Evolutionary conservation across 257 asterid genomes (phyloP).

Genomic region (Jacaranda copaia): DNA sequence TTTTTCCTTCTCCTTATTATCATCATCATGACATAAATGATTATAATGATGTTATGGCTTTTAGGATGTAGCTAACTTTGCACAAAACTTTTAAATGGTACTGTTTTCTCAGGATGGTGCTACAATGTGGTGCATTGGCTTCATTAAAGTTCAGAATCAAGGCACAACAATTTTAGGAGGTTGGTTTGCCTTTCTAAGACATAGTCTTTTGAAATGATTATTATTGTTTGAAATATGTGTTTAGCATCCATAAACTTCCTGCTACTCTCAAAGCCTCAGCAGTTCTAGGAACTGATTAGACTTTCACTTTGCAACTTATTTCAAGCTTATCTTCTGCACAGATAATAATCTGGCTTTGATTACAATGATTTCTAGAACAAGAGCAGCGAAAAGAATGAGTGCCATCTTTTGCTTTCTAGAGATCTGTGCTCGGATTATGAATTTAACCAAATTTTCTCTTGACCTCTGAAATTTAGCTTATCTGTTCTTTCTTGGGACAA

Average conservation of each 20-base stretch:
- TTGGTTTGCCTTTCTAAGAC: constrained; percentile 41
- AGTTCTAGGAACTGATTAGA: not conserved
- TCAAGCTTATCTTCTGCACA: not conserved
- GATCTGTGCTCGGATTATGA: not conserved
- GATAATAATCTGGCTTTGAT: not conserved
- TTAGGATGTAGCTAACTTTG: constrained; percentile 4
- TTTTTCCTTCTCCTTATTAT: not conserved
- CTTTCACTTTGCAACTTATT: not conserved
- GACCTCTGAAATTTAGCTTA: not conserved
- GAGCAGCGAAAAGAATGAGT: not conserved
- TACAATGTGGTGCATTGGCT: constrained; percentile 86
- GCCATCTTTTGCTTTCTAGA: not conserved
- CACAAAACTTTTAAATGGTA: constrained; percentile 7
- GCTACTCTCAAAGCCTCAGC: constrained; percentile 1
- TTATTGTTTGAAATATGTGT: constrained; percentile 9
- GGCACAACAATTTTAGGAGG: constrained; percentile 90
- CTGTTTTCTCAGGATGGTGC: constrained; percentile 64
- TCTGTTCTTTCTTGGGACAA: not conserved
- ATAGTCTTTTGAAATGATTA: constrained; percentile 9
- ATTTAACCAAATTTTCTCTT: not conserved
- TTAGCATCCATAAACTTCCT: not conserved
- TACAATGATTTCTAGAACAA: not conserved
- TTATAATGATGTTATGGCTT: constrained; percentile 8
- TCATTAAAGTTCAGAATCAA: constrained; percentile 60
- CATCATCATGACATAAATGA: constrained; percentile 5